Base-by-base conservation (phyloP, 495 filamentous ascomycete genomes). In the Massariosphaeria phaeospora region DNA sequence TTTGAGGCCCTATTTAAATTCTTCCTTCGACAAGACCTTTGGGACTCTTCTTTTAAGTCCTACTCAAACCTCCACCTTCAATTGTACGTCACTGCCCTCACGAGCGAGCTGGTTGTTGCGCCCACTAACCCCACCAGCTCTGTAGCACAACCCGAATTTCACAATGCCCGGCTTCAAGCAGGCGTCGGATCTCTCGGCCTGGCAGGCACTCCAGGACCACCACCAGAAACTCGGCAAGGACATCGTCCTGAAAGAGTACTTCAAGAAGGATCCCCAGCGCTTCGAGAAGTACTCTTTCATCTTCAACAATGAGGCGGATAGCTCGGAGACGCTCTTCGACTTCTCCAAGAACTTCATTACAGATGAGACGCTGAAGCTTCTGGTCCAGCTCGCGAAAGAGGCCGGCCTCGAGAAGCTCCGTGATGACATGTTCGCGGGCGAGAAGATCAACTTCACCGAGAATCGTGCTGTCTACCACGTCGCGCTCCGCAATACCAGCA, bases 401-500 rank as follows among this genome's bases (percentile, higher is more conserved):
- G 90, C 90, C 48, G 81, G 83, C 61, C 66, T 98, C 24, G 93
- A 96, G 78, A 77, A 91, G 75, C 87, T 97, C 56, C 84, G 91
- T 31, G 93, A 97, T 83, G 84, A 80, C 52, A 96, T 97, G 91
- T 98, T 98, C 73, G 83, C 81, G 30, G 93, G 93, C 60, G 86
- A 96, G 68, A 89, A 91, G 79, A 97, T 98, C 78, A 98, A 98
- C 80, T 95, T 95, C 76, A 98, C 93, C 38, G 93, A 98, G 79
- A 75, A 93, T 63, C 83, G 94, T 50, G 93, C 93, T 58, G 93
- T 98, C 57, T 96, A 95, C 76, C 93, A 97, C 72, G 81, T 84
- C 62, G 94, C 94, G 36, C 75, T 98, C 67, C 85, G 93, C 67
- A 98, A 98, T 69, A 80, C 85, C 50, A 76, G 78, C 67, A 88